Percentiles rank a stretch among this genome's conserved stretches.
Evolutionary conservation across 306 rosid species (phyloP).

Genomic region (Pyrus pyrifolia): DNA sequence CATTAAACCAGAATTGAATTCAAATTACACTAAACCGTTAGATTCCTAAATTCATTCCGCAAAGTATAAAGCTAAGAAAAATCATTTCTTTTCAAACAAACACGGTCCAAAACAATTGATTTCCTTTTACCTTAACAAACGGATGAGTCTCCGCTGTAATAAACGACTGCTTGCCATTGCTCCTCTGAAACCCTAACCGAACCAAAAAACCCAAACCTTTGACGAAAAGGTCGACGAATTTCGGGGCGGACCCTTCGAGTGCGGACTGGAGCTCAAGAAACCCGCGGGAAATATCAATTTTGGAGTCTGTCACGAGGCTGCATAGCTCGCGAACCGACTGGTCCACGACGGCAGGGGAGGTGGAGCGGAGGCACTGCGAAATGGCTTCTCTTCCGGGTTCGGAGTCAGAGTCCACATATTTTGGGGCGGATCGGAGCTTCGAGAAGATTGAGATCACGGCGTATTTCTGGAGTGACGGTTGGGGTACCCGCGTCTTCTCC

Average conservation of each 20-base stretch:
- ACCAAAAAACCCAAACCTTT: conserved; percentile 71
- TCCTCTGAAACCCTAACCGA: conserved; percentile 49
- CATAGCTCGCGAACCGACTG: conserved; percentile 82
- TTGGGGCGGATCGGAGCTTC: conserved; percentile 71
- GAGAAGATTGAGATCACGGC: conserved; percentile 81
- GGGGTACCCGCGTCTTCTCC: conserved; percentile 70
- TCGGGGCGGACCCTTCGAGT: conserved; percentile 55
- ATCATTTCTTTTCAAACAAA: not conserved
- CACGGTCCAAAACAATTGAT: not conserved
- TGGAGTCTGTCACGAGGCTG: conserved; percentile 54
- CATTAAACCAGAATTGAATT: not conserved
- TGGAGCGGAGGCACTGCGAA: conserved; percentile 53
- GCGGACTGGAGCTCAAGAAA: conserved; percentile 76
- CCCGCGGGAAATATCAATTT: conserved; percentile 37
- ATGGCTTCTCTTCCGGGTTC: conserved; percentile 71
- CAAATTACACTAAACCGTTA: not conserved
- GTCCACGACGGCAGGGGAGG: conserved; percentile 68
- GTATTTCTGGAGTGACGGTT: conserved; percentile 75
- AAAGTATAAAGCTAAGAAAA: too few species aligned
- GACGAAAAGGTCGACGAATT: conserved; percentile 50
- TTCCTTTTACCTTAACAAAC: conserved; percentile 50
- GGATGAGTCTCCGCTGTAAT: conserved; percentile 47
- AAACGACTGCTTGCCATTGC: conserved; percentile 37
- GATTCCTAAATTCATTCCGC: too few species aligned
- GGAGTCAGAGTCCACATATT: conserved; percentile 53